phyloP scores from a whole-genome alignment of 768 basidiomycete genomes.

The Mycena latifolia region DNA sequence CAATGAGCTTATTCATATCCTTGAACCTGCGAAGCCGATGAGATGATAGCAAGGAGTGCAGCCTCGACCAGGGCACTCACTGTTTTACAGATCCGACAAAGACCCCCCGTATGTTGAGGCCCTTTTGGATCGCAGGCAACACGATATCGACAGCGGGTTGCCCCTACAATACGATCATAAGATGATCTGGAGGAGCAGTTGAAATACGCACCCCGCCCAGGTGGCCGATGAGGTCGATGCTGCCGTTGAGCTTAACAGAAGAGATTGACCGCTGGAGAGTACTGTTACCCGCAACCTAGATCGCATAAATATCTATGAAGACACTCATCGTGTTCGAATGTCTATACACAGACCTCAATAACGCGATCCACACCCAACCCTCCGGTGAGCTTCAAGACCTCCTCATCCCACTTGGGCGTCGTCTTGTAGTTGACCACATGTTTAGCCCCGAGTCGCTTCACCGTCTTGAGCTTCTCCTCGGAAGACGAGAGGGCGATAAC shows the following conservation, averaged over 20 bases:
- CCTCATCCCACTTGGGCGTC: slow-evolving; percentile 13
- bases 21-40: slow-evolving; percentile 51
- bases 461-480: no score
- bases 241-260: slow-evolving; percentile 44
- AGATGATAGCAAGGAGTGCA: not conserved
- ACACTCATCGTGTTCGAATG: no score
- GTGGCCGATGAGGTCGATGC: slow-evolving; percentile 51
- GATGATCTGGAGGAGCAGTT: no score
- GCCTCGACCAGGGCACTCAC: no score
- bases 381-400: slow-evolving; percentile 27
- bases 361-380: not conserved
- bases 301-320: no score
- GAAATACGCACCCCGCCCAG: slow-evolving; percentile 29
- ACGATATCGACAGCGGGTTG: slow-evolving; percentile 43
- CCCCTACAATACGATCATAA: no score
- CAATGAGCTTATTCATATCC: slow-evolving; percentile 57
- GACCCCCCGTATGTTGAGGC: slow-evolving; percentile 55
- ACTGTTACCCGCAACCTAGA: slow-evolving; percentile 53
- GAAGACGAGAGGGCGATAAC: no score
- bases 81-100: slow-evolving; percentile 59
- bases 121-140: slow-evolving; percentile 42
- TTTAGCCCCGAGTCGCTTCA: no score
- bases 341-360: no score
- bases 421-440: no score
- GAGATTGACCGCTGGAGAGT: slow-evolving; percentile 49